Evolutionary conservation across 306 rosid genomes (phyloP).

Genomic region (Prunus mira): DNA sequence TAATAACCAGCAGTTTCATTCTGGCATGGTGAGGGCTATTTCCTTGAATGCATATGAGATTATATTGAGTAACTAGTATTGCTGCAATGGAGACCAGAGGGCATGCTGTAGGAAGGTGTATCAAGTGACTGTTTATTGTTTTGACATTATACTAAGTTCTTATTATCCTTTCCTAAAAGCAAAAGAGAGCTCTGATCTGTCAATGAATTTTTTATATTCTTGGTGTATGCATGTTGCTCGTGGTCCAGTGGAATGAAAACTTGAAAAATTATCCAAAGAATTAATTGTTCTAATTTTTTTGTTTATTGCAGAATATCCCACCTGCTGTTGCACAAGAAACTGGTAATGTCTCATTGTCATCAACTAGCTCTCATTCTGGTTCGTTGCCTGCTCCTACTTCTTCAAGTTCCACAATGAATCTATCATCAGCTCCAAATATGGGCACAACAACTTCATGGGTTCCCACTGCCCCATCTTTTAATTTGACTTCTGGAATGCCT

Average conservation of each 20-base stretch:
- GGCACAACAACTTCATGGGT: slow-evolving; percentile 49
- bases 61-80: not conserved
- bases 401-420: slow-evolving; percentile 36
- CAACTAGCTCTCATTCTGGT: slow-evolving; percentile 40
- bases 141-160: not conserved
- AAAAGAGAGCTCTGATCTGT: not conserved
- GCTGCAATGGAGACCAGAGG: not conserved
- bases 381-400: slow-evolving; percentile 35
- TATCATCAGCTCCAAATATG: slow-evolving; percentile 45
- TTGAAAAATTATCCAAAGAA: not conserved
- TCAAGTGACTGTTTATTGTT: not conserved
- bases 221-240: not conserved
- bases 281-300: slow-evolving; percentile 24
- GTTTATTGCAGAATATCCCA: slow-evolving; percentile 41
- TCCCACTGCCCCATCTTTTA: slow-evolving; percentile 46
- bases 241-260: not conserved
- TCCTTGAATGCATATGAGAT: slow-evolving; percentile 4
- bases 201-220: not conserved
- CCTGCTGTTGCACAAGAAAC: slow-evolving; percentile 40
- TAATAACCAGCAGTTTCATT: slow-evolving; percentile 35
- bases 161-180: not conserved
- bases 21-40: slow-evolving; percentile 33
- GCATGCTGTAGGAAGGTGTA: not conserved
- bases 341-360: slow-evolving; percentile 41
- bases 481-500: slow-evolving; percentile 41